Percentiles rank a stretch among this genome's conserved stretches.
These are phyloP conservation scores for Pholiota microspora DNA, from an alignment of 768 basidiomycete species.

Conservation along the genomic window DNA sequence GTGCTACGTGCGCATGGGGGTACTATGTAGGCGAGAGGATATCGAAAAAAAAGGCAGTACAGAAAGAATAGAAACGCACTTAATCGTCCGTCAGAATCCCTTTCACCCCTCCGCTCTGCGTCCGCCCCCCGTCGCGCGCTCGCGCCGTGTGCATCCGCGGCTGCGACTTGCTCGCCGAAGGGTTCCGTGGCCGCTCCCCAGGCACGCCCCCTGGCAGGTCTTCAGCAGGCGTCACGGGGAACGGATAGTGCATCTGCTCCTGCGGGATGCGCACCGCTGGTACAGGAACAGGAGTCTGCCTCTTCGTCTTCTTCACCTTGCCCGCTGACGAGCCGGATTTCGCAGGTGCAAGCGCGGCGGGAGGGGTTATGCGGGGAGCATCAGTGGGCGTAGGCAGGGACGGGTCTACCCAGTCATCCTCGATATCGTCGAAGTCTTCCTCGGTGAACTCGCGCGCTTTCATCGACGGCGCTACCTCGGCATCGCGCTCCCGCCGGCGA, in stretches of 20 bases:
- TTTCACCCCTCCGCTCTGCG: slow-evolving; percentile 84
- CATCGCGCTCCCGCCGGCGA: slow-evolving; percentile 12
- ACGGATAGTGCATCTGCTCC: slow-evolving; percentile 53
- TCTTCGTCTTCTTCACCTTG: slow-evolving; percentile 38
- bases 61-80: slow-evolving; percentile 2
- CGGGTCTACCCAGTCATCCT: slow-evolving; percentile 71
- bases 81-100: slow-evolving; percentile 55
- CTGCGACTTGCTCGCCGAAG: slow-evolving; percentile 20
- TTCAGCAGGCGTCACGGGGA: slow-evolving; percentile 53
- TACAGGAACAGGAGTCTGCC: slow-evolving; percentile 39
- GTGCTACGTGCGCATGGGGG: background rate
- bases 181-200: slow-evolving; percentile 21
- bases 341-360: slow-evolving; percentile 4
- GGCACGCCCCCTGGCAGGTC: slow-evolving; percentile 17
- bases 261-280: slow-evolving; percentile 40
- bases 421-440: slow-evolving; percentile 36
- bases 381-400: slow-evolving; percentile 38
- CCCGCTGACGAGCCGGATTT: slow-evolving; percentile 13
- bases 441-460: slow-evolving; percentile 33
- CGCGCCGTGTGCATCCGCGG: slow-evolving; percentile 68
- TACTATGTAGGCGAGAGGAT: background rate
- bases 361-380: slow-evolving; percentile 36
- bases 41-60: background rate
- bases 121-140: slow-evolving; percentile 77
- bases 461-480: slow-evolving; percentile 23